A percentile compares a stretch with the other conserved stretches of the same genome.
These are phyloP conservation scores for Picochlorum sp. DNA, from an alignment of 139 green algal species.

Conservation along the genomic window DNA sequence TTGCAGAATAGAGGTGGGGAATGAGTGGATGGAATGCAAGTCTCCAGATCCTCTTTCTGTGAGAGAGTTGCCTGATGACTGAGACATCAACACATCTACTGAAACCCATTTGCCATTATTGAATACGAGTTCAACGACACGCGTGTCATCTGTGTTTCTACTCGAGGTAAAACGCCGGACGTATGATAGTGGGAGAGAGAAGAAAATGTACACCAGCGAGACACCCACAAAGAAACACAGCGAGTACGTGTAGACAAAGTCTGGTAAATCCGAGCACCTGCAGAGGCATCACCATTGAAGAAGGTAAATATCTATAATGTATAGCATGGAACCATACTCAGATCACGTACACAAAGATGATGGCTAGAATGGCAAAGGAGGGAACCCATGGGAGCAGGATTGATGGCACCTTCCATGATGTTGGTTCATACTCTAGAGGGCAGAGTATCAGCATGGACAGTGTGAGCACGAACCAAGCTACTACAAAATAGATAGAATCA, in stretches of 20 bases:
- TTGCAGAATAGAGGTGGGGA: too few relatives aligned
- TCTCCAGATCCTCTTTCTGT: neutral
- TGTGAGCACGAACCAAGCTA: constrained; percentile 4
- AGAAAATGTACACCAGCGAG: constrained; percentile 23
- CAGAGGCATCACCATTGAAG: neutral
- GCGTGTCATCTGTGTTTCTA: constrained; percentile 6
- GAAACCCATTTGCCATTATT: constrained; percentile 11
- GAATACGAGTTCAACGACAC: constrained; percentile 20
- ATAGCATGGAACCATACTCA: neutral
- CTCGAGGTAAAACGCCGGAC: constrained; percentile 18
- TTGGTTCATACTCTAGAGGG: constrained; percentile 20
- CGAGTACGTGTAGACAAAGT: neutral
- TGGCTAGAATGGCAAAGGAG: constrained; percentile 15
- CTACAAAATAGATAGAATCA: neutral
- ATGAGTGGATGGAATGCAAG: neutral
- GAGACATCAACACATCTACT: constrained; percentile 1
- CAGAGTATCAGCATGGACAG: constrained; percentile 11
- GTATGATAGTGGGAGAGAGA: constrained; percentile 30
- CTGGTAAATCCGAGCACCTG: neutral
- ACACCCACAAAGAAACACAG: neutral
- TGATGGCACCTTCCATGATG: constrained; percentile 3
- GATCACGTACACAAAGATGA: constrained; percentile 21
- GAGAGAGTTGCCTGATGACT: neutral
- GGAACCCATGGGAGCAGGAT: constrained; percentile 32
- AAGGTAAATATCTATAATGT: neutral